Evolutionary conservation across 139 green algal species (phyloP).

Genomic region (Coelastrella sp.): DNA sequence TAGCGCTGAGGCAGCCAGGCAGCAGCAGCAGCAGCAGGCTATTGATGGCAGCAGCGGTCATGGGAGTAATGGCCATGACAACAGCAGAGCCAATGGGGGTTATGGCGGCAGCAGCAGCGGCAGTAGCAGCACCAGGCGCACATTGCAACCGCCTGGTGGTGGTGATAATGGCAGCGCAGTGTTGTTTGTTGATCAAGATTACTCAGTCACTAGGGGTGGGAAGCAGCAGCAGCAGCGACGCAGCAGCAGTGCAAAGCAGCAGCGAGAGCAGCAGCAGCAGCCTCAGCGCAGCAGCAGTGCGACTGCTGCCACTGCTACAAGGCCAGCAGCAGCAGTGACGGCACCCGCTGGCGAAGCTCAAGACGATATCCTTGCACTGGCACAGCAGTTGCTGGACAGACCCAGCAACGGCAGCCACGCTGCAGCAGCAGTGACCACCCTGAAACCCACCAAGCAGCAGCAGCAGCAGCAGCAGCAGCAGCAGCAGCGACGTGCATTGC

Average conservation of each 20-base stretch:
- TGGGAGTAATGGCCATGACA: neutral
- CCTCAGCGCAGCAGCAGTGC: neutral
- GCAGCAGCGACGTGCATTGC: neutral
- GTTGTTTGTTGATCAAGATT: neutral
- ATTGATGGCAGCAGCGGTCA: neutral
- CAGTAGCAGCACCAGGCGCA: slow-evolving; percentile 13
- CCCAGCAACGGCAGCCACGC: neutral
- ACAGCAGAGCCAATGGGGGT: slow-evolving; percentile 22
- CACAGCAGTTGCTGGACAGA: slow-evolving; percentile 14
- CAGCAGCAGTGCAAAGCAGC: neutral
- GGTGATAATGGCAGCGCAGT: neutral
- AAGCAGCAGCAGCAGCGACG: slow-evolving; percentile 30
- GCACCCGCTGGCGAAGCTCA: neutral
- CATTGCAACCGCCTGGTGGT: neutral
- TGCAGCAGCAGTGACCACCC: neutral
- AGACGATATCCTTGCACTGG: slow-evolving; percentile 17
- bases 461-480: neutral
- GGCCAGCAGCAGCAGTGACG: neutral
- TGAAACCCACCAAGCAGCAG: too few relatives aligned
- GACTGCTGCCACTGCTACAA: neutral
- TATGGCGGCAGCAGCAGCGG: slow-evolving; percentile 19
- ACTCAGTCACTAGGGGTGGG: neutral
- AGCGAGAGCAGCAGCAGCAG: neutral
- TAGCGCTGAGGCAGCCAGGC: neutral
- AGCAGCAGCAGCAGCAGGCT: neutral